Percentiles rank a stretch among this genome's conserved stretches.
phyloP scores from a whole-genome alignment of 148 eudicot species.

The Fagopyrum tataricum region DNA sequence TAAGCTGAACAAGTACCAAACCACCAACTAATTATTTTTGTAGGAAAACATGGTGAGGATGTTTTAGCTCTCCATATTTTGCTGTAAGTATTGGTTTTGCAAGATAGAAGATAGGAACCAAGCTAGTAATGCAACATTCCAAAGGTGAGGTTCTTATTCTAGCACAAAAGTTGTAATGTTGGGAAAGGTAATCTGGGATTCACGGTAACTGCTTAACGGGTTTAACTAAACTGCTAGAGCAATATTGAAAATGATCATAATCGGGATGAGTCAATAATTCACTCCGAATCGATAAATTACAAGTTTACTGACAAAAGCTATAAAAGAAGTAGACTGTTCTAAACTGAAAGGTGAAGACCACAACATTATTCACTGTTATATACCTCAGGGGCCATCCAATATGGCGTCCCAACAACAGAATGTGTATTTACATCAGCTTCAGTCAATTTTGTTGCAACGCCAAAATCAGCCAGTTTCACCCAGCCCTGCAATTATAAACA shows the following conservation, averaged over 20 bases:
- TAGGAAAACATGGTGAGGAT: background rate
- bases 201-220: background rate
- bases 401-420: constrained; percentile 99
- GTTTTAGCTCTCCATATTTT: constrained; percentile 4
- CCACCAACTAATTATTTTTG: background rate
- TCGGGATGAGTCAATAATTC: background rate
- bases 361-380: background rate
- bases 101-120: constrained; percentile 7
- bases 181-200: background rate
- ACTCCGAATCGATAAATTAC: background rate
- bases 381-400: constrained; percentile 99
- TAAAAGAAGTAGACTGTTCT: background rate
- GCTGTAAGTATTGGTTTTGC: background rate
- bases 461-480: constrained; percentile 99
- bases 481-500: constrained; percentile 60
- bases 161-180: background rate
- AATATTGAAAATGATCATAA: background rate
- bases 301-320: background rate
- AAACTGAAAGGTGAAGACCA: background rate
- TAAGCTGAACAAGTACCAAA: background rate
- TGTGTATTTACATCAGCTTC: constrained; percentile 98
- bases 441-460: constrained; percentile 93
- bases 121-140: constrained; percentile 6
- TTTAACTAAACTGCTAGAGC: constrained; percentile 4
- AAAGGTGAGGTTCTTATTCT: background rate